These are phyloP conservation scores for Cyberlindnera xylosilytica DNA, from an alignment of 805 yeast genomes.

Conservation along the genomic window DNA sequence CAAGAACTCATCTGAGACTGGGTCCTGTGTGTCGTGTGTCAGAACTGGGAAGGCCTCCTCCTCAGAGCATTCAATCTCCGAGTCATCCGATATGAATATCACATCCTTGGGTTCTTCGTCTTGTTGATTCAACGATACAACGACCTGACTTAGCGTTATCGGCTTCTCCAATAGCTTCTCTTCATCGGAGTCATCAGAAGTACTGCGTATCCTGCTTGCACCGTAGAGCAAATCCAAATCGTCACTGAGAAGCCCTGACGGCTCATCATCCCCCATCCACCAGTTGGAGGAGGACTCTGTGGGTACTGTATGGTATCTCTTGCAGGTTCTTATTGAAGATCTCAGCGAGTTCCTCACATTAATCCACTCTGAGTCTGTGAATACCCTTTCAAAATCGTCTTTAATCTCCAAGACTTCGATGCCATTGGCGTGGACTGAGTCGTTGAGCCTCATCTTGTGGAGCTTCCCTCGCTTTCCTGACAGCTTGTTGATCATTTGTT, in stretches of 20 bases:
- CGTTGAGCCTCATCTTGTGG: slow-evolving; percentile 2
- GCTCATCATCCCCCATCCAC: slow-evolving; percentile 11
- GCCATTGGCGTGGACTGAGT: no score
- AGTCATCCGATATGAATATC: background rate
- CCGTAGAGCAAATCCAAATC: slow-evolving; percentile 1
- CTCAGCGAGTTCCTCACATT: background rate
- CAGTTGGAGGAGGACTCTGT: background rate
- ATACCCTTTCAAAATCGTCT: slow-evolving; percentile 2
- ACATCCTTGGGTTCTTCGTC: background rate
- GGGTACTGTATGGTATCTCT: background rate
- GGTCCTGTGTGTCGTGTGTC: background rate
- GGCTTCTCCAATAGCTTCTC: slow-evolving; percentile 2
- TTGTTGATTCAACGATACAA: background rate
- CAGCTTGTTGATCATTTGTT: slow-evolving; percentile 14
- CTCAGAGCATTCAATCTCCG: slow-evolving; percentile 4
- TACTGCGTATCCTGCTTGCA: background rate
- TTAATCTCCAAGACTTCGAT: background rate
- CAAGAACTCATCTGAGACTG: no score
- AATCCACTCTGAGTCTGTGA: slow-evolving; percentile 9
- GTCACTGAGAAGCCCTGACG: slow-evolving; percentile 2
- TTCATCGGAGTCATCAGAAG: background rate
- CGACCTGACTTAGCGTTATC: slow-evolving; percentile 7
- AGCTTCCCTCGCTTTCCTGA: slow-evolving; percentile 17
- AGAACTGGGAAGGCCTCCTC: slow-evolving; percentile 1
- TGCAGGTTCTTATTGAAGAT: background rate